Evolutionary conservation across 2,329 filamentous ascomycete genomes (phyloP).

Genomic region (Mollisia scopiformis): DNA sequence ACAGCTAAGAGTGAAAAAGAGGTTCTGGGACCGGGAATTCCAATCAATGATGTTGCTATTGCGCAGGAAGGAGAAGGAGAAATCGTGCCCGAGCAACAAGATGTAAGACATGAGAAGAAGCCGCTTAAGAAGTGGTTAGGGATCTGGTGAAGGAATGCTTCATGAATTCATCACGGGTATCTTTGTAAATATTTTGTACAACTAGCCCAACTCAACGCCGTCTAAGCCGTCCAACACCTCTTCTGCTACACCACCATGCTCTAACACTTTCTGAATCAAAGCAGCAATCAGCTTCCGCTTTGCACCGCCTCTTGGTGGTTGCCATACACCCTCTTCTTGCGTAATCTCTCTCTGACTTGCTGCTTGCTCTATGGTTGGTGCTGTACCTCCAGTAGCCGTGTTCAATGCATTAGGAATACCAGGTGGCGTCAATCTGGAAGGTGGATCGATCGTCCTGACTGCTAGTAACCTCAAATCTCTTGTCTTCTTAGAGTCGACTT

Average conservation of each 20-base stretch:
- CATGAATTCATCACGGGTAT: slow-evolving; percentile 15
- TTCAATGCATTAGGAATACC: slow-evolving; percentile 69
- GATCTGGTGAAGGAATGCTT: slow-evolving; percentile 62
- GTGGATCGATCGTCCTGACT: slow-evolving; percentile 74
- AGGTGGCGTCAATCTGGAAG: slow-evolving; percentile 71
- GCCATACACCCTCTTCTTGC: slow-evolving; percentile 78
- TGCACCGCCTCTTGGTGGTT: slow-evolving; percentile 80
- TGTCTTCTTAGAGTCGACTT: slow-evolving; percentile 42
- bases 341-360: slow-evolving; percentile 54
- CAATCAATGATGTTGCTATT: slow-evolving; percentile 26
- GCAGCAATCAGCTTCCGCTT: slow-evolving; percentile 72
- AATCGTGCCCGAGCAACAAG: slow-evolving; percentile 38
- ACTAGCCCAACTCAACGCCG: slow-evolving; percentile 67
- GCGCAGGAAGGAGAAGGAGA: slow-evolving; percentile 34
- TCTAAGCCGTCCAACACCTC: slow-evolving; percentile 85
- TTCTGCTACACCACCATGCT: slow-evolving; percentile 78
- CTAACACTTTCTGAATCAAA: slow-evolving; percentile 77
- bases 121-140: slow-evolving; percentile 81
- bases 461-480: slow-evolving; percentile 63
- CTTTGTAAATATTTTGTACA: slow-evolving; percentile 24
- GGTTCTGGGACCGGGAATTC: slow-evolving; percentile 36
- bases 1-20: slow-evolving; percentile 41
- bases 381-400: slow-evolving; percentile 49
- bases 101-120: slow-evolving; percentile 48
- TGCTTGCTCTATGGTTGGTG: slow-evolving; percentile 44